Conservation (phyloP, 768 basidiomycete genomes). For the Russula lepida region DNA sequence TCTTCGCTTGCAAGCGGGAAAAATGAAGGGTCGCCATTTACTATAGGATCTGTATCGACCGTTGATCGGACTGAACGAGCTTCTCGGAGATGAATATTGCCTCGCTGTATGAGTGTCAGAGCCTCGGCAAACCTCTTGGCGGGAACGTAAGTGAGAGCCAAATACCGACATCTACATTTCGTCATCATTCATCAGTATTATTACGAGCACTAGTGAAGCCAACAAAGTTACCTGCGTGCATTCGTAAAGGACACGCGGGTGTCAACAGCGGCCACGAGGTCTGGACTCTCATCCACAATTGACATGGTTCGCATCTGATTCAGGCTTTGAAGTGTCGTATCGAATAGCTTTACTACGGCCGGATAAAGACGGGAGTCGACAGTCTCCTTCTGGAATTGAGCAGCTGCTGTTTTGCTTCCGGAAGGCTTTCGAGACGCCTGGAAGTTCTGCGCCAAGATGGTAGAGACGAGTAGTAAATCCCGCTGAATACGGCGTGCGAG, state of each 20-base stretch:
- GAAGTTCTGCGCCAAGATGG: constrained; percentile 41
- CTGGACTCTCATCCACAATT: constrained; percentile 82
- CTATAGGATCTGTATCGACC: constrained; percentile 40
- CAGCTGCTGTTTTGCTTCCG: constrained; percentile 13
- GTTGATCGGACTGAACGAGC: constrained; percentile 45
- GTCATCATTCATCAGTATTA: not conserved
- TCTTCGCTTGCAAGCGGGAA: constrained; percentile 43
- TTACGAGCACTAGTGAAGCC: not conserved
- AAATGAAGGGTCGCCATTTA: constrained; percentile 36
- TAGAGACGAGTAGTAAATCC: constrained; percentile 71
- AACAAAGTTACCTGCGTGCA: constrained; percentile 50
- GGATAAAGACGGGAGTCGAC: constrained; percentile 71
- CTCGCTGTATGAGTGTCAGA: constrained; percentile 61
- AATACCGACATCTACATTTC: constrained; percentile 53
- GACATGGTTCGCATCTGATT: constrained; percentile 76
- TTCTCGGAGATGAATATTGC: constrained; percentile 67
- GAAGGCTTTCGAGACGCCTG: constrained; percentile 23
- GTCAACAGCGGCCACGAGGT: constrained; percentile 71
- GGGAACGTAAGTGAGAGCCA: constrained; percentile 65
- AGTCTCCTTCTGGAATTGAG: constrained; percentile 35
- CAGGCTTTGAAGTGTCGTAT: constrained; percentile 77
- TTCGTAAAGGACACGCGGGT: constrained; percentile 66
- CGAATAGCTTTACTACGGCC: constrained; percentile 80
- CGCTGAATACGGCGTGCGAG: constrained; percentile 82
- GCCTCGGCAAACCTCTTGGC: constrained; percentile 67